These are phyloP conservation scores for Coemansia sp. DNA, from an alignment of 192 early-diverging fungal genomes.

Conservation along the genomic window DNA sequence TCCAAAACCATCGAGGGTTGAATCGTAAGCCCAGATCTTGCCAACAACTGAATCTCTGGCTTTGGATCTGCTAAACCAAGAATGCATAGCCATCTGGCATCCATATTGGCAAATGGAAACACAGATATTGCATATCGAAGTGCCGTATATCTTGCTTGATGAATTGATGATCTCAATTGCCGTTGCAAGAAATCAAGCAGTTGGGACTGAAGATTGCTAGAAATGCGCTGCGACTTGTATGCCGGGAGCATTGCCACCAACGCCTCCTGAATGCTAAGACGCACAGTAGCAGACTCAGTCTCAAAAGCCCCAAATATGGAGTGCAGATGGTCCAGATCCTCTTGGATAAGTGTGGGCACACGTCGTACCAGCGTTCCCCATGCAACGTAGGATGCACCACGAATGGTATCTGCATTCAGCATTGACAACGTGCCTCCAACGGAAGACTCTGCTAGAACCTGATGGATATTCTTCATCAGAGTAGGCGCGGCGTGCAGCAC, in stretches of 20 bases:
- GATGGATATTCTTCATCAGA: slow-evolving; percentile 70
- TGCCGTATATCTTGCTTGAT: slow-evolving; percentile 63
- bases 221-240: slow-evolving; percentile 44
- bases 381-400: slow-evolving; percentile 85
- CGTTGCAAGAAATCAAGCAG: slow-evolving; percentile 59
- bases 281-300: slow-evolving; percentile 58
- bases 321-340: slow-evolving; percentile 63
- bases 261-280: slow-evolving; percentile 80
- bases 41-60: slow-evolving; percentile 29
- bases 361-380: slow-evolving; percentile 74
- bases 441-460: slow-evolving; percentile 30
- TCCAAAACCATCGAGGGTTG: not conserved
- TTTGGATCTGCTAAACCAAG: slow-evolving; percentile 47
- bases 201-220: slow-evolving; percentile 9
- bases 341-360: slow-evolving; percentile 67
- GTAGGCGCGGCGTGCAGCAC: slow-evolving; percentile 67
- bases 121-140: slow-evolving; percentile 63
- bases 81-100: slow-evolving; percentile 66
- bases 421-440: slow-evolving; percentile 2
- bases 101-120: slow-evolving; percentile 59
- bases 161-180: slow-evolving; percentile 51
- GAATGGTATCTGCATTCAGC: slow-evolving; percentile 63
- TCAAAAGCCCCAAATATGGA: slow-evolving; percentile 71
- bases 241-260: slow-evolving; percentile 75
- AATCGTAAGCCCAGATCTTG: slow-evolving; percentile 30